Evolutionary conservation across 495 filamentous ascomycete genomes (phyloP).

Genomic region (Neurospora sp.): DNA sequence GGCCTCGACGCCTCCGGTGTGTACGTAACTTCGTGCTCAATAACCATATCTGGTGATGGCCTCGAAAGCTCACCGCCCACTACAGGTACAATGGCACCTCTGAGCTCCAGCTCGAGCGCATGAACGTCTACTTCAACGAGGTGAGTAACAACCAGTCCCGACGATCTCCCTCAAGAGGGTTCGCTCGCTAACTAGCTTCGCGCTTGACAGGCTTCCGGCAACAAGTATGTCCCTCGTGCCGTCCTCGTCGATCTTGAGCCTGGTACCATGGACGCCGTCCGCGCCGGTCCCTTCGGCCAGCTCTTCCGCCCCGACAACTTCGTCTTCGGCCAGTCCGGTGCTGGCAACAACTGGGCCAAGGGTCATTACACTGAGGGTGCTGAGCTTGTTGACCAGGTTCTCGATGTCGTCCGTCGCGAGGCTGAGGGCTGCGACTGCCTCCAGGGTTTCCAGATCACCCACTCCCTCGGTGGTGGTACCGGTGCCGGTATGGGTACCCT

Average conservation of each 20-base stretch:
- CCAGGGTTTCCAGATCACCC: slow-evolving; percentile 99
- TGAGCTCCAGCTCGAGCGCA: slow-evolving; percentile 98
- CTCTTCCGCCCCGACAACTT: slow-evolving; percentile 99
- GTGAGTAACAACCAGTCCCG: slow-evolving; percentile 36
- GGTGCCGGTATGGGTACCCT: slow-evolving; percentile 99
- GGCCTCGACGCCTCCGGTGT: slow-evolving; percentile 89
- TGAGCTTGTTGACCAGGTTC: slow-evolving; percentile 94
- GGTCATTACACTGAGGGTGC: slow-evolving; percentile 99
- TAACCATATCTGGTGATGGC: background rate
- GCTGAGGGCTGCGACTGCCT: slow-evolving; percentile 99
- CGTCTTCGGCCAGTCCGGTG: slow-evolving; percentile 98
- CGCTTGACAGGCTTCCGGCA: slow-evolving; percentile 62
- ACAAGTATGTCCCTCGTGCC: slow-evolving; percentile 99
- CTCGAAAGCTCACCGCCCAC: slow-evolving; percentile 20
- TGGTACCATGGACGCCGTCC: slow-evolving; percentile 98
- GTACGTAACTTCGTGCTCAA: slow-evolving; percentile 24
- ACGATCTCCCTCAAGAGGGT: background rate
- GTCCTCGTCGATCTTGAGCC: slow-evolving; percentile 99
- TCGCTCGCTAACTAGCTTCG: background rate
- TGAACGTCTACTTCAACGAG: slow-evolving; percentile 99
- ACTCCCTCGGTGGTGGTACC: slow-evolving; percentile 99
- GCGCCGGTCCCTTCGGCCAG: slow-evolving; percentile 96
- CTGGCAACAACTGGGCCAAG: slow-evolving; percentile 99
- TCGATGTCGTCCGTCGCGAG: slow-evolving; percentile 98
- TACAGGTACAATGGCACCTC: slow-evolving; percentile 91